phyloP scores from a whole-genome alignment of 345 rosid genomes.

The Streptanthus diversifolius region DNA sequence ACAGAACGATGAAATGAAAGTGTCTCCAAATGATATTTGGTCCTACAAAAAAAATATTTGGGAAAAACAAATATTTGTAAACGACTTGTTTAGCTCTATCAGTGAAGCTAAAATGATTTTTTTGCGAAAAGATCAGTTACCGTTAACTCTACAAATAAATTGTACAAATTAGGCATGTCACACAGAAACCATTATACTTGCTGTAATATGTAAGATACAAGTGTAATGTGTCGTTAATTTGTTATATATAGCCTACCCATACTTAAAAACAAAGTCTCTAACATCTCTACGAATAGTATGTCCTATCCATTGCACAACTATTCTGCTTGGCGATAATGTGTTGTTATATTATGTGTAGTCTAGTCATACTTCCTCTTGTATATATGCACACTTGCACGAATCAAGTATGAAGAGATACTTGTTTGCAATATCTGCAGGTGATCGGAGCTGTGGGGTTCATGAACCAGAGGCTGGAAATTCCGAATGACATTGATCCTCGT shows the following conservation, averaged over 20 bases:
- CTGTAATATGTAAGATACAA: not conserved
- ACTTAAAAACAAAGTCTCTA: not conserved
- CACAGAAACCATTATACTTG: not conserved
- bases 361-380: not conserved
- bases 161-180: not conserved
- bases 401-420: constrained; percentile 22
- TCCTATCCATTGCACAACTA: no score
- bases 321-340: not conserved
- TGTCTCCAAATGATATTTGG: not conserved
- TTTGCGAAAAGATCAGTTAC: not conserved
- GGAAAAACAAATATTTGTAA: not conserved
- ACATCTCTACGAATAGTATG: not conserved
- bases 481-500: constrained; percentile 67
- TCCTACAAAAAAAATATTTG: not conserved
- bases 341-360: no score
- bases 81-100: not conserved
- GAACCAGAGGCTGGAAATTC: constrained; percentile 88
- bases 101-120: not conserved
- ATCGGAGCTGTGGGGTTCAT: constrained; percentile 97
- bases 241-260: not conserved
- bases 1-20: not conserved
- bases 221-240: constrained; percentile 4
- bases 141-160: not conserved
- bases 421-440: constrained; percentile 55
- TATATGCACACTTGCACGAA: not conserved